Conservation (phyloP, 352 stramenopile genomes). For the Vaucheria bursata region DNA sequence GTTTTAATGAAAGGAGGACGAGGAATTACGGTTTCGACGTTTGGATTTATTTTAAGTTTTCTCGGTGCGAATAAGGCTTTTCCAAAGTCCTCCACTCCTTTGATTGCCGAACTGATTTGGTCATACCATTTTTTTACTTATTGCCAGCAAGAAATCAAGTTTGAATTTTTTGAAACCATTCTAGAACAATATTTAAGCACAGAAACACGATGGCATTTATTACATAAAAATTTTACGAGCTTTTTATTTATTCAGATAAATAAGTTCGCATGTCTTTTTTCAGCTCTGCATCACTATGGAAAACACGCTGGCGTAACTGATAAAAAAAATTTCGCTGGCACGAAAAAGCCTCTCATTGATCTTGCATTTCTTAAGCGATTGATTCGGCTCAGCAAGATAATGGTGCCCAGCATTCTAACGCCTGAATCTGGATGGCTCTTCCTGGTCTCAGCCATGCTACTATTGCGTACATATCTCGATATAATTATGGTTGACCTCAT, state of each 20-base stretch:
- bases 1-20: background rate
- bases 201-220: too few species aligned
- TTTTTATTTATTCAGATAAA: too few species aligned
- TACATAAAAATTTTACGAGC: too few species aligned
- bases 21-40: background rate
- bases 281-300: slow-evolving; percentile 5
- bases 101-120: too few species aligned
- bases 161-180: too few species aligned
- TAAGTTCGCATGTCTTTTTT: too few species aligned
- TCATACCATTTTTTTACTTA: too few species aligned
- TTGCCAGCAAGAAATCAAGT: too few species aligned
- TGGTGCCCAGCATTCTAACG: slow-evolving; percentile 31
- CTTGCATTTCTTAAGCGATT: slow-evolving; percentile 32
- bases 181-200: too few species aligned
- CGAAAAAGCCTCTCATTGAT: background rate
- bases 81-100: too few species aligned
- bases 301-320: background rate
- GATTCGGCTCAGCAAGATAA: slow-evolving; percentile 30
- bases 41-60: background rate
- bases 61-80: too few species aligned
- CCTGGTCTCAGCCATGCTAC: slow-evolving; percentile 27
- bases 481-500: slow-evolving; percentile 43
- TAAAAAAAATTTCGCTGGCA: background rate
- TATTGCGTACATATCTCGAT: slow-evolving; percentile 35
- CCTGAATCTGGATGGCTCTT: slow-evolving; percentile 31